Evolutionary conservation across 2,329 filamentous ascomycete genomes (phyloP), one percentile per base, ranked within the genome.

Genomic region (Rutstroemia sp.): DNA sequence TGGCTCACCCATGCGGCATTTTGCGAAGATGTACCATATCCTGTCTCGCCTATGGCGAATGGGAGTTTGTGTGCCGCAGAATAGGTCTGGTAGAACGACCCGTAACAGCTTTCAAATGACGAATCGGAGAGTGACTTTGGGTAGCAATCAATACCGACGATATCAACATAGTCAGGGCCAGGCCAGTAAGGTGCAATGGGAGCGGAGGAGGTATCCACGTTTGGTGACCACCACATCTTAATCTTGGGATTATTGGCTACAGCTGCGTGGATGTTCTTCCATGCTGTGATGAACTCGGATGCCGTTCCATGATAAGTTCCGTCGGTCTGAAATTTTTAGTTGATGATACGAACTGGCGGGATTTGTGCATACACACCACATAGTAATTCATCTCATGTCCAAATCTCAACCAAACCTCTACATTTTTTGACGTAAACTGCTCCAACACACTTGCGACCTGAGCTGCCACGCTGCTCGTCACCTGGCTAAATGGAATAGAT

Each of bases 361-460:
- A 5, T 14, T 4, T 19, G 21, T 27, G 42, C 45, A 46, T 34
- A 58, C 56, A 46, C 23, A 58, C 56, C 10, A 50, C 47, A 46
- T 58, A 58, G 21, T 51, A 58, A 37, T 58, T 58, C 56, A 58
- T 58, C 52, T 58, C 56, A 55, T 58, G 56, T 4, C 56, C 52
- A 16, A 58, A 58, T 47, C 56, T 45, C 52, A 58, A 27, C 56
- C 56, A 58, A 27, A 58, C 47, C 5, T 58, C 56, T n/a, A 58
- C 52, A 9, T 46, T 46, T 21, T 46, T 46, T 3, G 21, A 19
- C 5, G 56, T 58, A 21, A 58, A 58, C 34, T 58, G 25, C 41
- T 41, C 45, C 38, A 58, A 41, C 3, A 55, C 52, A 27, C 21
- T 44, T 9, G 52, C 52, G 6, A 58, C 52, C 37, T 58, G 45